Percentiles rank a stretch among this genome's conserved stretches.
Conservation (phyloP, 78 protist genomes). For the Andalucia godoyi region DNA sequence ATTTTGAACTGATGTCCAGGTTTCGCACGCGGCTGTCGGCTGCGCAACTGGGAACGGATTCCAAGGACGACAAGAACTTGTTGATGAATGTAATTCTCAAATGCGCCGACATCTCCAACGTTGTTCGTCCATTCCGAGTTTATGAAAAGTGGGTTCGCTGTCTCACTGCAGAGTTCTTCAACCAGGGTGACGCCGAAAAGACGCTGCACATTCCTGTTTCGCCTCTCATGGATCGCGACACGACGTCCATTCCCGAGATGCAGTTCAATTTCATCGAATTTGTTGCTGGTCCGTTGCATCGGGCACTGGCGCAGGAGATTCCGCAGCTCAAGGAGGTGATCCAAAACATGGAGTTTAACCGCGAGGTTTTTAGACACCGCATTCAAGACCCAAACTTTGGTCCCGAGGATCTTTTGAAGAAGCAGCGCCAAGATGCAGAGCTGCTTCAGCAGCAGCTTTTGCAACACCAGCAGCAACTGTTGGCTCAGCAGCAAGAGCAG, state of each 20-base stretch:
- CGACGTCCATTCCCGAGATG: not conserved
- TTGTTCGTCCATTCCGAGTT: not conserved
- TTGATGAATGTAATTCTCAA: constrained; percentile 1
- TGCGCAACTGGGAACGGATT: not conserved
- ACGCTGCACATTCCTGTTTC: constrained; percentile 5
- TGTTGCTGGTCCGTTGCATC: constrained; percentile 14
- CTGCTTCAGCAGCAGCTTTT: no score
- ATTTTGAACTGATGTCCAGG: constrained; percentile 15
- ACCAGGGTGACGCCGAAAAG: constrained; percentile 38
- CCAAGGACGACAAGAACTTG: not conserved
- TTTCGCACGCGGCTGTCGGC: not conserved
- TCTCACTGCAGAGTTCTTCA: constrained; percentile 34
- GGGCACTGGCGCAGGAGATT: not conserved
- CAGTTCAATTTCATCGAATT: constrained; percentile 32
- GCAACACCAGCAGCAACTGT: no score
- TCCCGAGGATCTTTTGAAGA: no score
- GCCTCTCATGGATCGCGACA: constrained; percentile 11
- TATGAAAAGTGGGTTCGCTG: constrained; percentile 15
- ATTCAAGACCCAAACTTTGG: no score
- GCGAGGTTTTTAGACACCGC: no score
- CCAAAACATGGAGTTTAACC: not conserved
- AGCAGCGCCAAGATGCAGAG: no score
- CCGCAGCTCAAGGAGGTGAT: constrained; percentile 11
- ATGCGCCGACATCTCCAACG: constrained; percentile 31
- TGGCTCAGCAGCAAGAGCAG: no score